Evolutionary conservation across 495 filamentous ascomycete species (phyloP).

Genomic region (Xylaria telfairii): DNA sequence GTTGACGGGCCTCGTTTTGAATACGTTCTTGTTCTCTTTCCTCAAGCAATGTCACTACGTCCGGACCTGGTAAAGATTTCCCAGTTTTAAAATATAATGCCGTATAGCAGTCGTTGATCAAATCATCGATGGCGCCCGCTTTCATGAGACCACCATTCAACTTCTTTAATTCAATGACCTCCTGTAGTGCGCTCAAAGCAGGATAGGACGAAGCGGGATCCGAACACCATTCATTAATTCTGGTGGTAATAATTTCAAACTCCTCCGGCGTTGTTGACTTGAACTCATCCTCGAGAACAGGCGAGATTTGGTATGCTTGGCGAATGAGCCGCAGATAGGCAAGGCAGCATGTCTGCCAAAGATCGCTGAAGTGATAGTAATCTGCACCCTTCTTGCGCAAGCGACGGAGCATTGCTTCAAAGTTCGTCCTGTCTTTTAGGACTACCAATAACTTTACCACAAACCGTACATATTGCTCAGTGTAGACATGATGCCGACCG

Average conservation of each 20-base stretch:
- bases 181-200: constrained; percentile 76
- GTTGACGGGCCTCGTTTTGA: constrained; percentile 31
- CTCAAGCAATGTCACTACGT: constrained; percentile 35
- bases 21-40: constrained; percentile 39
- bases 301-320: constrained; percentile 65
- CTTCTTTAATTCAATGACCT: constrained; percentile 88
- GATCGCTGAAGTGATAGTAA: constrained; percentile 79
- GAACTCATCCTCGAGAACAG: constrained; percentile 79
- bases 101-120: constrained; percentile 86
- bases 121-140: constrained; percentile 81
- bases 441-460: constrained; percentile 76
- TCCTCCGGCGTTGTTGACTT: constrained; percentile 79
- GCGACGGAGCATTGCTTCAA: constrained; percentile 81
- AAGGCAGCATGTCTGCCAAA: constrained; percentile 84
- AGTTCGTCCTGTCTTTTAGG: constrained; percentile 74
- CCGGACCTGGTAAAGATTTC: constrained; percentile 42
- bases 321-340: constrained; percentile 80
- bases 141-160: constrained; percentile 87
- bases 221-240: constrained; percentile 60
- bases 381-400: constrained; percentile 83
- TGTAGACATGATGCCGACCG: constrained; percentile 94
- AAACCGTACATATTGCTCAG: constrained; percentile 83
- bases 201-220: constrained; percentile 48
- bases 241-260: constrained; percentile 65
- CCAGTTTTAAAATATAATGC: constrained; percentile 69